A percentile compares a stretch with the other conserved stretches of the same genome.
Conservation (phyloP, 1,284 basidiomycete genomes). For the Moniliella sp. region DNA sequence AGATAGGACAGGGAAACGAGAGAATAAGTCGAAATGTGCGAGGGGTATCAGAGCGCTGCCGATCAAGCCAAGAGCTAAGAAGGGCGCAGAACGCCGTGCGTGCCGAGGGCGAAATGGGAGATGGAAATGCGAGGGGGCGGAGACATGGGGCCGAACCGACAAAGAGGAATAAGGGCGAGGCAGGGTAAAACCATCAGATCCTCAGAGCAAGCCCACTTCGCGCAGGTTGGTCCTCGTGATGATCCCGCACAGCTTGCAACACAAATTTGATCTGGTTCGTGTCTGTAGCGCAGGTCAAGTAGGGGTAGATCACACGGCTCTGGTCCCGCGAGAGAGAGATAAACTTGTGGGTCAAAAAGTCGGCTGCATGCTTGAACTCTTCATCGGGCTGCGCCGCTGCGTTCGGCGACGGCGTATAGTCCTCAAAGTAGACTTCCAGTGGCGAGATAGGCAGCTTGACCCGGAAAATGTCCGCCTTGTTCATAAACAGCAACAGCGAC, state of each 20-base stretch:
- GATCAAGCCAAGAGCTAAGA: too few species aligned
- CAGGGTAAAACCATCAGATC: too few species aligned
- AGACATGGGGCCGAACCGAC: too few species aligned
- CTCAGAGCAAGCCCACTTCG: conserved; percentile 59
- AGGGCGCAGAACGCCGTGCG: too few species aligned
- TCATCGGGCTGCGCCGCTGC: too few species aligned
- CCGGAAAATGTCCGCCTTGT: conserved; percentile 68
- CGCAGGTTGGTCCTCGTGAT: conserved; percentile 55
- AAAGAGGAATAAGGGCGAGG: too few species aligned
- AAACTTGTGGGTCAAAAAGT: conserved; percentile 29
- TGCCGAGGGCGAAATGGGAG: too few species aligned
- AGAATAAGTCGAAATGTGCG: too few species aligned
- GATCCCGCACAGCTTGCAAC: conserved; percentile 39
- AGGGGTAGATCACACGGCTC: conserved; percentile 37
- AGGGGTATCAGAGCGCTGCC: too few species aligned
- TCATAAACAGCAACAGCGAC: conserved; percentile 17
- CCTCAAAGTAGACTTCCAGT: conserved; percentile 65
- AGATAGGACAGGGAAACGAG: too few species aligned
- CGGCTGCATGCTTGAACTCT: conserved; percentile 24
- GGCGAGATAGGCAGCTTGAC: conserved; percentile 76
- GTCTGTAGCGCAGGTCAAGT: conserved; percentile 66
- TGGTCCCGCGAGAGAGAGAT: conserved; percentile 21
- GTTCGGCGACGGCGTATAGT: conserved; percentile 28
- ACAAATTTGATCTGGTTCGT: conserved; percentile 52
- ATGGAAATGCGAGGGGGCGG: too few species aligned